These are phyloP conservation scores for Poa pratensis DNA, from an alignment of 176 grass and related monocot genomes.

Conservation along the genomic window DNA sequence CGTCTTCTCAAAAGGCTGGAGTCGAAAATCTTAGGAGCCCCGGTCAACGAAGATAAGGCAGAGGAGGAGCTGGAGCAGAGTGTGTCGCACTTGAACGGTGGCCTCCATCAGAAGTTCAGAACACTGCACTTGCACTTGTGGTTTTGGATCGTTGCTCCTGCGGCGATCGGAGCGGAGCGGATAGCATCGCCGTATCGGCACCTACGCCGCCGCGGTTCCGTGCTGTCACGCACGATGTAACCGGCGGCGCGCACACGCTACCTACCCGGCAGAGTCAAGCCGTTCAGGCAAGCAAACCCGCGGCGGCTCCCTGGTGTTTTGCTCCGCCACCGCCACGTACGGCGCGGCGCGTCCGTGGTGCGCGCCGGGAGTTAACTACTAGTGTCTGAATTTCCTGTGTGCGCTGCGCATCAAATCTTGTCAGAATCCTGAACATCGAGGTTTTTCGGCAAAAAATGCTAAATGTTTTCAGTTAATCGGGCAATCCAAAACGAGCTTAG, in stretches of 20 bases:
- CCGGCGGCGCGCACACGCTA: background rate
- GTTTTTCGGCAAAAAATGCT: no score
- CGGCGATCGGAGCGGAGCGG: background rate
- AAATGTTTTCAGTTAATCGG: no score
- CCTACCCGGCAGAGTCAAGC: background rate
- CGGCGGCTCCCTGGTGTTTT: background rate
- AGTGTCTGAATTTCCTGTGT: no score
- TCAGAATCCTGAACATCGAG: no score
- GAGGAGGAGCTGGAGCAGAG: background rate
- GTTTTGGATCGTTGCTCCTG: background rate
- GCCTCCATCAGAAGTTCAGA: background rate
- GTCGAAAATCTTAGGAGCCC: background rate
- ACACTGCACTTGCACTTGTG: background rate
- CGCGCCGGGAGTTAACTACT: no score
- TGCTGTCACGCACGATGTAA: background rate
- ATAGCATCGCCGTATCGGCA: background rate
- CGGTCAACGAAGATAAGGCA: background rate
- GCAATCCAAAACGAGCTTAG: no score
- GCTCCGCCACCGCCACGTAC: background rate
- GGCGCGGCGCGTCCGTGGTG: no score
- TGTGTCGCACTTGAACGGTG: background rate
- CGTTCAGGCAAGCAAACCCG: background rate
- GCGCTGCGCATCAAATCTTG: no score
- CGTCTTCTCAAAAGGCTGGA: background rate
- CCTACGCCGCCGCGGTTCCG: background rate